phyloP scores from a whole-genome alignment of 352 stramenopile genomes.

The Discostella stelligera region DNA sequence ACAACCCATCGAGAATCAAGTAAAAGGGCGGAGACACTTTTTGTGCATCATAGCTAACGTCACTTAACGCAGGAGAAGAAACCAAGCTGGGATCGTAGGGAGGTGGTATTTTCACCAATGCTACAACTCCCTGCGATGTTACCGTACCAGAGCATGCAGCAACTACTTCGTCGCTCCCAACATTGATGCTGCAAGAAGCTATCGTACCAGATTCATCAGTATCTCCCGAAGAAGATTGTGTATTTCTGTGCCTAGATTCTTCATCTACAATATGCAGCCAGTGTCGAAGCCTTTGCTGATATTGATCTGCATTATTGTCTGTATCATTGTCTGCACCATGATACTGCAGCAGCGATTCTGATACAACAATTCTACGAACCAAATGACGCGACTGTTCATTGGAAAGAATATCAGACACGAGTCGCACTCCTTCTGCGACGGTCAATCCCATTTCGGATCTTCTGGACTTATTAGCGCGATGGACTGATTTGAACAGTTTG shows the following conservation, averaged over 20 bases:
- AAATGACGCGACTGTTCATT: constrained; percentile 60
- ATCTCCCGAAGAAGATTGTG: constrained; percentile 6
- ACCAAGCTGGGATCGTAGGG: constrained; percentile 11
- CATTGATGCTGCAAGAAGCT: constrained; percentile 37
- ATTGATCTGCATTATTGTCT: constrained; percentile 21
- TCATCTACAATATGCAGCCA: constrained; percentile 35
- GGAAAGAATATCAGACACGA: constrained; percentile 75
- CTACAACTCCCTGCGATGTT: constrained; percentile 73
- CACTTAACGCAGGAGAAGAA: constrained; percentile 11
- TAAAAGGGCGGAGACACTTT: constrained; percentile 48
- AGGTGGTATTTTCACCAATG: constrained; percentile 56
- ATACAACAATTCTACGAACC: constrained; percentile 67
- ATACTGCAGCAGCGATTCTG: constrained; percentile 32
- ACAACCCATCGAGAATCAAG: constrained; percentile 79
- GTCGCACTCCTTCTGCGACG: constrained; percentile 72
- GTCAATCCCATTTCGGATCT: constrained; percentile 56
- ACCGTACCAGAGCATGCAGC: constrained; percentile 68
- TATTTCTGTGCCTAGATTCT: constrained; percentile 33
- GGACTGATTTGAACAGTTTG: constrained; percentile 67
- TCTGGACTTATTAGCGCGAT: constrained; percentile 69
- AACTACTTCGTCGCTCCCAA: constrained; percentile 64
- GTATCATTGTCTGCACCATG: not conserved
- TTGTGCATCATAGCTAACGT: constrained; percentile 1
- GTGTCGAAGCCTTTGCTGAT: constrained; percentile 27
- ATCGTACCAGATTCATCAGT: not conserved